Percentiles rank a stretch among this genome's conserved stretches.
These are phyloP conservation scores for Antrodiella citrinella DNA, from an alignment of 768 basidiomycete species.

Conservation along the genomic window DNA sequence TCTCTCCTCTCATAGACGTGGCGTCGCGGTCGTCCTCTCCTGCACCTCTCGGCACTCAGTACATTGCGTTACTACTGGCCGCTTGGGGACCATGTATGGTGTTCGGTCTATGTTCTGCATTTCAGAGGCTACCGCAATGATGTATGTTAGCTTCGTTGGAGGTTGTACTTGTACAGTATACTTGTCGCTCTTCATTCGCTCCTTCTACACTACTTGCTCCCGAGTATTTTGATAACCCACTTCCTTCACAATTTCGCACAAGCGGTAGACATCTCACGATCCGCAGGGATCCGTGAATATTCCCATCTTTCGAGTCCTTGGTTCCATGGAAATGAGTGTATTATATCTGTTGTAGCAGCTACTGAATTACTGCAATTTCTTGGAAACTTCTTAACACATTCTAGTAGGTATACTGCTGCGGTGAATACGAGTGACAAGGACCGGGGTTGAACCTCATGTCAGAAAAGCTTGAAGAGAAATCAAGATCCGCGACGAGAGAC, in stretches of 20 bases:
- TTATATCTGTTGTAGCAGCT: not conserved
- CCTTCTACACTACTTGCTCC: not conserved
- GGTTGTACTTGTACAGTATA: too few species aligned
- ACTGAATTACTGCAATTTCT: conserved; percentile 2
- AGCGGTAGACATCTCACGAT: too few species aligned
- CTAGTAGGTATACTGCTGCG: conserved; percentile 6
- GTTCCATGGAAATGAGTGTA: not conserved
- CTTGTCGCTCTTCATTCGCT: not conserved
- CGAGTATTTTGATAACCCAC: not conserved
- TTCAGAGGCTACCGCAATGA: too few species aligned
- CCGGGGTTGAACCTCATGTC: not conserved
- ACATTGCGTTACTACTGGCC: conserved; percentile 48
- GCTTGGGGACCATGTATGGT: conserved; percentile 54
- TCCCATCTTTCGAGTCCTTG: not conserved
- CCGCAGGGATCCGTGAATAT: not conserved
- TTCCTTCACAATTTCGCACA: not conserved
- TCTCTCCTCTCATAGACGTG: conserved; percentile 38
- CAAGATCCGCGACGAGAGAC: conserved; percentile 26
- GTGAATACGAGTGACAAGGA: not conserved
- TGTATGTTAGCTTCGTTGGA: not conserved
- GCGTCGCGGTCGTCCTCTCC: conserved; percentile 47
- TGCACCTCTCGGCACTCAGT: conserved; percentile 55
- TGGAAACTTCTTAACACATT: not conserved
- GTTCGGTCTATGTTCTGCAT: too few species aligned
- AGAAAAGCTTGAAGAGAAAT: not conserved